Base-by-base conservation (phyloP, 2,329 filamentous ascomycete species). In the Truncatella angustata region DNA sequence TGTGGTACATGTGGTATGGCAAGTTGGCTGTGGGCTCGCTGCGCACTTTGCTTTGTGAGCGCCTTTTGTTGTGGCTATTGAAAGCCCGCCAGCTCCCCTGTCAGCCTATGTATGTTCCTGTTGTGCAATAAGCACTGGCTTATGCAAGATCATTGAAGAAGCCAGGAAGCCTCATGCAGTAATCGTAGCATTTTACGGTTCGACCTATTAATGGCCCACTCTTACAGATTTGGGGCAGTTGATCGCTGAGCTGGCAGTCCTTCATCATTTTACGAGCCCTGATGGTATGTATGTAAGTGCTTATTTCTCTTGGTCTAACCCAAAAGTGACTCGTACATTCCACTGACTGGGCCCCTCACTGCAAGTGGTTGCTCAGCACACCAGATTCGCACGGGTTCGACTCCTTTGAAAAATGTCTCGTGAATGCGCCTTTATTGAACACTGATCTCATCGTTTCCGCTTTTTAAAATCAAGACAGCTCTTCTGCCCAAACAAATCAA, bases 201-300 rank as follows among this genome's bases (percentile, higher is more conserved):
- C 40, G 18, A 35, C 16, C 43, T 46, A 46, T 46, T 34, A 21
- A 28, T 28, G 43, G 43, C 43, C 43, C 43, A 46, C 43, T 24
- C 20, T 20, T 46, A 28, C 43, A 23, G 26, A 9, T 44, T 9
- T 21, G 24, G 43, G 43, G 43, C n/a, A 16, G 26, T n/a, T n/a
- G n/a, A n/a, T 44, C 14, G 12, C 24, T 46, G 43, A 32, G 43
- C 20, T 46, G 43, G 43, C 43, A 46, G 43, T 46, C 43, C 43
- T 46, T 23, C 24, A n/a, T 46, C 28, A 46, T 32, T 44, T n/a
- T 30, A 30, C n/a, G 16, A 24, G 10, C 24, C 10, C 40, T 23
- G 28, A 18, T 21, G 24, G 24, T 21, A 18, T 18, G 16, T 21
- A 40, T 11, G 37, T 9, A 11, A n/a, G n/a, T n/a, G n/a, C n/a